Evolutionary conservation across 371 early-diverging fungal genomes (phyloP).

Genomic region (Ordospora colligata): DNA sequence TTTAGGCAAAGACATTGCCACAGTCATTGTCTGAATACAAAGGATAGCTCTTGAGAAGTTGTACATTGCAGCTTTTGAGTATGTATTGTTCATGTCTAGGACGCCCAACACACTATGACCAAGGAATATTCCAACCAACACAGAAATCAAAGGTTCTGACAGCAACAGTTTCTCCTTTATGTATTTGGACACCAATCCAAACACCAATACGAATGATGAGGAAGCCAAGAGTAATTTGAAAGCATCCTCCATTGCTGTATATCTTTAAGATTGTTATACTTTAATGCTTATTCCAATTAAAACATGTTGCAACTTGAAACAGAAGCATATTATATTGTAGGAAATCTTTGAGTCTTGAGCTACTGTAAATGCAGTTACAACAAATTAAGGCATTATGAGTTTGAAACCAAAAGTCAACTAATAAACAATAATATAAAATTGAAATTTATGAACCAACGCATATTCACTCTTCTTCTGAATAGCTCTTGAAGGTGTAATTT

Average conservation of each 20-base stretch:
- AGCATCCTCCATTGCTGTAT: conserved; percentile 35
- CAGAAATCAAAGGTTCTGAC: conserved; percentile 77
- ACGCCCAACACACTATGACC: conserved; percentile 63
- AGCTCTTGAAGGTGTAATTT: not conserved
- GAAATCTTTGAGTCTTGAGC: not conserved
- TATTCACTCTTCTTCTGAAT: not conserved
- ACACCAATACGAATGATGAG: conserved; percentile 68
- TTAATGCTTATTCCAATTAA: not conserved
- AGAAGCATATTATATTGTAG: too few relatives aligned
- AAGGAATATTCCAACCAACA: conserved; percentile 73
- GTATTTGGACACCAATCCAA: conserved; percentile 76
- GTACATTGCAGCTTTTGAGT: conserved; percentile 41
- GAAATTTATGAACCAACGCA: not conserved
- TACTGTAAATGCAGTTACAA: too few relatives aligned
- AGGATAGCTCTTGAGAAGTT: conserved; percentile 58
- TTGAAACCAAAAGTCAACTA: too few relatives aligned
- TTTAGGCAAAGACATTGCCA: conserved; percentile 54
- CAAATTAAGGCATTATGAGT: too few relatives aligned
- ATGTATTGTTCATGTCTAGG: conserved; percentile 26
- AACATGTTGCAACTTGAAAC: not conserved
- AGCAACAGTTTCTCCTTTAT: conserved; percentile 77
- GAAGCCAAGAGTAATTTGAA: conserved; percentile 19
- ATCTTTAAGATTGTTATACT: not conserved
- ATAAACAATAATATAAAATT: not conserved
- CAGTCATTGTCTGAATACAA: conserved; percentile 59